Evolutionary conservation across 1,139 yeast genomes (phyloP).

Genomic region (Saccharomyces hybrid): DNA sequence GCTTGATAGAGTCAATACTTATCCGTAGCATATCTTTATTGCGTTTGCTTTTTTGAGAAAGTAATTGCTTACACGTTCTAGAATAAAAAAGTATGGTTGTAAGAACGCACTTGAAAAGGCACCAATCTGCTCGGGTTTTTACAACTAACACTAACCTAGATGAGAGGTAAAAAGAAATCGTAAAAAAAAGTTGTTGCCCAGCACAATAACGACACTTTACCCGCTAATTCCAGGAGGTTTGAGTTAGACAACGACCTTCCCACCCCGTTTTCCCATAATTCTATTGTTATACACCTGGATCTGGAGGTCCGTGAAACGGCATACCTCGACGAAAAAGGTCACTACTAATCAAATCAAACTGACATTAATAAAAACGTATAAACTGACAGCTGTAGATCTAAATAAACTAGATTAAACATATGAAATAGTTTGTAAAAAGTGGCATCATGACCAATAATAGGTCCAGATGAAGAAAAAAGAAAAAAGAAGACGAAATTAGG

Average conservation of each 20-base stretch:
- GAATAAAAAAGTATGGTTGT: background rate
- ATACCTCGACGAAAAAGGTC: background rate
- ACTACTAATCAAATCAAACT: background rate
- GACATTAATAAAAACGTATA: background rate
- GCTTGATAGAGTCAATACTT: background rate
- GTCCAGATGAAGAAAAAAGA: background rate
- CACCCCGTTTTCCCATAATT: background rate
- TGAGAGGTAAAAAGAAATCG: background rate
- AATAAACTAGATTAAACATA: background rate
- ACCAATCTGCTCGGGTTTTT: background rate
- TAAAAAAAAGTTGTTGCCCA: background rate
- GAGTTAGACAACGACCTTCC: background rate
- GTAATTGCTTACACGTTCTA: background rate
- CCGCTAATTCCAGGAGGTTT: background rate
- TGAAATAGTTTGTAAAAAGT: constrained; percentile 27
- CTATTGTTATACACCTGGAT: background rate
- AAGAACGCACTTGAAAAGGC: background rate
- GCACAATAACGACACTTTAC: background rate
- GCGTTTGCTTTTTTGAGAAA: background rate
- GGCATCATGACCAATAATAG: background rate
- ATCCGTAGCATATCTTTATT: background rate
- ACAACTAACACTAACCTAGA: background rate
- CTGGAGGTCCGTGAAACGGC: background rate
- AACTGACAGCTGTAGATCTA: background rate
- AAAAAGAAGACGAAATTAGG: background rate